These are phyloP conservation scores for Lagerstroemia speciosa DNA, from an alignment of 345 rosid genomes.

Conservation along the genomic window DNA sequence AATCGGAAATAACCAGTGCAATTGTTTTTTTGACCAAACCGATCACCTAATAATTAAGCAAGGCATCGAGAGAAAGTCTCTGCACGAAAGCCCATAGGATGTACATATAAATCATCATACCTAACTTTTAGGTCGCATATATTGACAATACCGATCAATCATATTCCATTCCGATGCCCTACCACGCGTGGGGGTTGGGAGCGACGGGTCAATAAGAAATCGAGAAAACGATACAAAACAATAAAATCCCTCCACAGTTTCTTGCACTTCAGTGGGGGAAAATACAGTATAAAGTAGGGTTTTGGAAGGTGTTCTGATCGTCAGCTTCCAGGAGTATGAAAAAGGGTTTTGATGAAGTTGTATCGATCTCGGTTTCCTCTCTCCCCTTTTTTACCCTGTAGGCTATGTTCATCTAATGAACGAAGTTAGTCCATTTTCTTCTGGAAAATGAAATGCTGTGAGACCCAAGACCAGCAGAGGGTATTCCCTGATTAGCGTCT, in stretches of 20 bases:
- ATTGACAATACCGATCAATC: not conserved
- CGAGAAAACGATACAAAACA: not conserved
- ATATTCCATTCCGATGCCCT: not conserved
- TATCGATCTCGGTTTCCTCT: no score
- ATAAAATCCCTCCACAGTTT: not conserved
- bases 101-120: not conserved
- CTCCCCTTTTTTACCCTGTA: no score
- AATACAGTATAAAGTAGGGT: no score
- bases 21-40: not conserved
- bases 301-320: no score
- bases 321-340: no score
- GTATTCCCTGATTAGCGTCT: no score
- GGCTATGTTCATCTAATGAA: no score
- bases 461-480: no score
- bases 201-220: not conserved
- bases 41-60: not conserved
- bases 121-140: slow-evolving; percentile 3
- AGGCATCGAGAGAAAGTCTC: not conserved
- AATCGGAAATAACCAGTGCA: not conserved
- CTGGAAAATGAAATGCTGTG: no score
- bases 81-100: not conserved
- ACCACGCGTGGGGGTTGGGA: slow-evolving; percentile 1
- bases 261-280: not conserved
- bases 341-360: no score
- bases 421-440: no score